phyloP scores from a whole-genome alignment of 2,329 filamentous ascomycete genomes.

The Neofusicoccum kwambonambiense region DNA sequence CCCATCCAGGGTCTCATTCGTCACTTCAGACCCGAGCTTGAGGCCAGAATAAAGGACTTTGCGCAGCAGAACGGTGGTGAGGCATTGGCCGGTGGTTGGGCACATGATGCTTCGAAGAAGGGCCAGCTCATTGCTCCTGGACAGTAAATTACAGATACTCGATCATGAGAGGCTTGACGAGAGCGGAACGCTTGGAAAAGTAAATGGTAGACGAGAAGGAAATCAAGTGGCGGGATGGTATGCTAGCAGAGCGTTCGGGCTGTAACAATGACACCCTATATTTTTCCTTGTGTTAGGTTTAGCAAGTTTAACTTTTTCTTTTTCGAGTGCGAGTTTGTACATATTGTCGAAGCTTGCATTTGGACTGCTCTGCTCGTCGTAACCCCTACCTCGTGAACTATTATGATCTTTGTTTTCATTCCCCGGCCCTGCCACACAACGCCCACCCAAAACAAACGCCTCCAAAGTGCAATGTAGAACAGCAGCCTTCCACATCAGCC shows the following conservation, averaged over 20 bases:
- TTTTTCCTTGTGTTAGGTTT: slow-evolving; percentile 9
- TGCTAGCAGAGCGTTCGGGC: background rate
- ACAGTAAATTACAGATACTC: slow-evolving; percentile 57
- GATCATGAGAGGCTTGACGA: background rate
- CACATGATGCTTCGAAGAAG: slow-evolving; percentile 69
- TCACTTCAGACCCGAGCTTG: slow-evolving; percentile 94
- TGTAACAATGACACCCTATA: slow-evolving; percentile 13
- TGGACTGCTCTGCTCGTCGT: background rate
- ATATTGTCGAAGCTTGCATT: slow-evolving; percentile 2
- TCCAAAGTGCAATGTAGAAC: background rate
- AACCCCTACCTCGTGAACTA: background rate
- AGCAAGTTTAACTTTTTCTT: background rate
- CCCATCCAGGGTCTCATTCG: slow-evolving; percentile 96
- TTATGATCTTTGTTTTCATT: background rate
- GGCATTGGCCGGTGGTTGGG: slow-evolving; percentile 85
- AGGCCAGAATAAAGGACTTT: slow-evolving; percentile 84
- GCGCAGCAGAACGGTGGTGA: slow-evolving; percentile 69
- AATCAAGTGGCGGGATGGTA: background rate
- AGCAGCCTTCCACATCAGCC: background rate
- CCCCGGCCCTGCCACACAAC: background rate
- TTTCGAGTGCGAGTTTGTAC: background rate
- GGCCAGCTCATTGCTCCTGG: slow-evolving; percentile 86
- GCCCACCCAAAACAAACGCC: background rate
- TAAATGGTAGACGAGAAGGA: slow-evolving; percentile 4
- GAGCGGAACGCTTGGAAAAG: background rate